Percentiles rank a stretch among this genome's conserved stretches.
phyloP scores from a whole-genome alignment of 139 green algal species.

The Tetraselmis chui region DNA sequence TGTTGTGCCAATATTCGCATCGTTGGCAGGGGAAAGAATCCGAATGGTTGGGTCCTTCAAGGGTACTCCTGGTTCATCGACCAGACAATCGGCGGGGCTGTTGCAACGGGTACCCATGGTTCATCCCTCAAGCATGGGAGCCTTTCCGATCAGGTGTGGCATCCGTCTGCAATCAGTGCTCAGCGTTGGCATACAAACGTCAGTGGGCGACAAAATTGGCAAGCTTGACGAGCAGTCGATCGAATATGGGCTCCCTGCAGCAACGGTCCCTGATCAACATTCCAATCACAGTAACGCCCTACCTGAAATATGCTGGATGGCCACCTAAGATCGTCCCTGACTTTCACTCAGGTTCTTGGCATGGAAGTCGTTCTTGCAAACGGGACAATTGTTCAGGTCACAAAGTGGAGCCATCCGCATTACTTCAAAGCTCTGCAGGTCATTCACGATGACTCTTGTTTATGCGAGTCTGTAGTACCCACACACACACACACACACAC shows the following conservation, averaged over 20 bases:
- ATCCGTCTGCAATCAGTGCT: not conserved
- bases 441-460: too few species aligned
- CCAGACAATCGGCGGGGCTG: slow-evolving; percentile 77
- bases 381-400: slow-evolving; percentile 55
- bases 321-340: not conserved
- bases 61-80: slow-evolving; percentile 75
- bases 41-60: slow-evolving; percentile 60
- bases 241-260: too few species aligned
- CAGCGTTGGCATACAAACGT: not conserved
- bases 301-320: too few species aligned
- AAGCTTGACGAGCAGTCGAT: too few species aligned
- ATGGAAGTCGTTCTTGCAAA: slow-evolving; percentile 66
- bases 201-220: too few species aligned
- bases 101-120: slow-evolving; percentile 76
- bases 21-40: slow-evolving; percentile 34
- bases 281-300: too few species aligned
- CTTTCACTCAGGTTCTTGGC: slow-evolving; percentile 25
- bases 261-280: too few species aligned
- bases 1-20: too few species aligned
- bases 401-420: slow-evolving; percentile 42
- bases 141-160: slow-evolving; percentile 59
- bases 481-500: too few species aligned
- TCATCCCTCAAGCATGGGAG: slow-evolving; percentile 46
- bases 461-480: too few species aligned
- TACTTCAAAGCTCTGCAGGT: slow-evolving; percentile 14